Evolutionary conservation across 2,329 filamentous ascomycete genomes (phyloP).

Genomic region (Botrytis pseudocinerea): DNA sequence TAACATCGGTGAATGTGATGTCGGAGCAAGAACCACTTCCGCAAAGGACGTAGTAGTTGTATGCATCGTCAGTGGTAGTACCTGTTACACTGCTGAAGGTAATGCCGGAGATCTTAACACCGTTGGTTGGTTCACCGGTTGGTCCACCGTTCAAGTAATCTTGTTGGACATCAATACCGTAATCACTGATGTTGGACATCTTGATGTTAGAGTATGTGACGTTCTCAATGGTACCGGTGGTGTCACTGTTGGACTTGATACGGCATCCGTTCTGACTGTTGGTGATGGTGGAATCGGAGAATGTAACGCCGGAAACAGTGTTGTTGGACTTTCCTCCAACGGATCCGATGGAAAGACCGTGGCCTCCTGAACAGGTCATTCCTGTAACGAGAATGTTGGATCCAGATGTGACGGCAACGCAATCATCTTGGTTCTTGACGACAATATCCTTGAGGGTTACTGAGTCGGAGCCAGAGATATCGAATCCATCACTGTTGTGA

Average conservation of each 20-base stretch:
- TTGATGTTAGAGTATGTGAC: slow-evolving; percentile 56
- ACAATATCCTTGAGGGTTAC: slow-evolving; percentile 52
- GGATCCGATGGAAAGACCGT: slow-evolving; percentile 58
- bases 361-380: slow-evolving; percentile 37
- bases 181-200: slow-evolving; percentile 48
- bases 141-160: slow-evolving; percentile 46
- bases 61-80: slow-evolving; percentile 42
- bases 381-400: slow-evolving; percentile 40
- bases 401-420: slow-evolving; percentile 58
- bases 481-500: slow-evolving; percentile 58
- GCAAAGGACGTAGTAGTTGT: slow-evolving; percentile 54
- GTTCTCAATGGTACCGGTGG: slow-evolving; percentile 46
- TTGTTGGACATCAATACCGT: slow-evolving; percentile 56
- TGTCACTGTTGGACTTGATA: slow-evolving; percentile 42
- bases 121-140: slow-evolving; percentile 33
- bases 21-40: slow-evolving; percentile 50
- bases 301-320: slow-evolving; percentile 52
- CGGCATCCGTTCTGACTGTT: slow-evolving; percentile 54
- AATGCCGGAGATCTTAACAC: slow-evolving; percentile 54
- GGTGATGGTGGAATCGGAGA: slow-evolving; percentile 49
- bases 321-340: slow-evolving; percentile 58
- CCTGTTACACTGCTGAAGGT: slow-evolving; percentile 49
- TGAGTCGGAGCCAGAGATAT: slow-evolving; percentile 48
- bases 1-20: slow-evolving; percentile 13
- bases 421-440: slow-evolving; percentile 61